phyloP scores from a whole-genome alignment of 768 basidiomycete species.

The Amanita pseudoporphyria region DNA sequence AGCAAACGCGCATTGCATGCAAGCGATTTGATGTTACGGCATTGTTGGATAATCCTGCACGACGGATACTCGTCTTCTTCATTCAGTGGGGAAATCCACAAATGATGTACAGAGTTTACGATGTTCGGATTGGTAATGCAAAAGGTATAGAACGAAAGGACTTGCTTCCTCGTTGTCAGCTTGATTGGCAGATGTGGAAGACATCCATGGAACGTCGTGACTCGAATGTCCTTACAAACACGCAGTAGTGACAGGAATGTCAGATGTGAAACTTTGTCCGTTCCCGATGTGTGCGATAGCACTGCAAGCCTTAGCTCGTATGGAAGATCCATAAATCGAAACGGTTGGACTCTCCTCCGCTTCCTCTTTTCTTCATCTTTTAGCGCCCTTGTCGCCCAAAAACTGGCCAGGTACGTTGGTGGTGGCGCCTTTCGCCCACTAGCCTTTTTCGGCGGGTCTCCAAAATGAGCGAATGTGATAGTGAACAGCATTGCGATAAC shows the following conservation, averaged over 20 bases:
- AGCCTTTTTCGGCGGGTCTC: background rate
- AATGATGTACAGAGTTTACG: background rate
- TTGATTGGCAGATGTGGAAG: background rate
- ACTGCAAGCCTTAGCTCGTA: background rate
- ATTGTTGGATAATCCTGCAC: conserved; percentile 4
- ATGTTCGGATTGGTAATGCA: background rate
- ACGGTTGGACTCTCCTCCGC: background rate
- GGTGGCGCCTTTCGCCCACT: background rate
- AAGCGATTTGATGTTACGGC: conserved; percentile 21
- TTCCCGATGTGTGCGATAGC: background rate
- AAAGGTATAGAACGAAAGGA: background rate
- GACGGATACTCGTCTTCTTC: background rate
- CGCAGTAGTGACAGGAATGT: background rate
- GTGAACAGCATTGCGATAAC: background rate
- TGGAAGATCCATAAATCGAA: background rate
- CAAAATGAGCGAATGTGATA: background rate
- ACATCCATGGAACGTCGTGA: background rate
- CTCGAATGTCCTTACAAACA: background rate
- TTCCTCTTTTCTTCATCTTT: background rate
- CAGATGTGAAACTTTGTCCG: background rate
- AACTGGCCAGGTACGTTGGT: background rate
- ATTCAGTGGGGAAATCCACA: background rate
- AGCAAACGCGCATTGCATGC: conserved; percentile 23
- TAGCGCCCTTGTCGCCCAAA: no score
- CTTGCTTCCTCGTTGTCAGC: background rate